Evolutionary conservation across 768 basidiomycete species (phyloP).

Genomic region (Auriscalpium orientale): DNA sequence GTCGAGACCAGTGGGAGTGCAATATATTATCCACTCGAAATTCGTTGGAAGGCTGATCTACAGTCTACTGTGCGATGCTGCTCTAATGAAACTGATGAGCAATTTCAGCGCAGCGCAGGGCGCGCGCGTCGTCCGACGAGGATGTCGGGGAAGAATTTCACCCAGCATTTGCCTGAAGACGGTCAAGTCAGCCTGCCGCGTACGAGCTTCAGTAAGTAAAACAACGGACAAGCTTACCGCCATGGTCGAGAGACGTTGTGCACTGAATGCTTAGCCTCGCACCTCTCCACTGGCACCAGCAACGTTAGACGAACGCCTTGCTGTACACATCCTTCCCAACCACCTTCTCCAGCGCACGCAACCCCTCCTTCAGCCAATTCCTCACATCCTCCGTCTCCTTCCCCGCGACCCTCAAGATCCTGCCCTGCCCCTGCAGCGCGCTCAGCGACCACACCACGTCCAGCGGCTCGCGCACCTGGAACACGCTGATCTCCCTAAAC

Average conservation of each 20-base stretch:
- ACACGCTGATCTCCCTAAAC: conserved; percentile 55
- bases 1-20: background rate
- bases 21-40: too few species aligned
- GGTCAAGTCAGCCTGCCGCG: too few species aligned
- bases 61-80: too few species aligned
- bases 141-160: too few species aligned
- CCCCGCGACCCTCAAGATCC: conserved; percentile 69
- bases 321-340: conserved; percentile 61
- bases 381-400: conserved; percentile 70
- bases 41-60: too few species aligned
- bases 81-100: too few species aligned
- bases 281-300: background rate
- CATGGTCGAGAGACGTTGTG: background rate
- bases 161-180: too few species aligned
- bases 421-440: conserved; percentile 35
- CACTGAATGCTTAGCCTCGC: too few species aligned
- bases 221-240: too few species aligned
- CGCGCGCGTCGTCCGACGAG: too few species aligned
- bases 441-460: conserved; percentile 80
- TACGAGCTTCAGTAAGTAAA: too few species aligned
- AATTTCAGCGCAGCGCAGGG: too few species aligned
- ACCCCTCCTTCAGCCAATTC: conserved; percentile 53
- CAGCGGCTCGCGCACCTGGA: conserved; percentile 45
- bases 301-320: conserved; percentile 46
- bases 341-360: conserved; percentile 42